A percentile compares a stretch with the other conserved stretches of the same genome.
Conservation (phyloP, 2,329 filamentous ascomycete species). For the Pseudogymnoascus sp. region DNA sequence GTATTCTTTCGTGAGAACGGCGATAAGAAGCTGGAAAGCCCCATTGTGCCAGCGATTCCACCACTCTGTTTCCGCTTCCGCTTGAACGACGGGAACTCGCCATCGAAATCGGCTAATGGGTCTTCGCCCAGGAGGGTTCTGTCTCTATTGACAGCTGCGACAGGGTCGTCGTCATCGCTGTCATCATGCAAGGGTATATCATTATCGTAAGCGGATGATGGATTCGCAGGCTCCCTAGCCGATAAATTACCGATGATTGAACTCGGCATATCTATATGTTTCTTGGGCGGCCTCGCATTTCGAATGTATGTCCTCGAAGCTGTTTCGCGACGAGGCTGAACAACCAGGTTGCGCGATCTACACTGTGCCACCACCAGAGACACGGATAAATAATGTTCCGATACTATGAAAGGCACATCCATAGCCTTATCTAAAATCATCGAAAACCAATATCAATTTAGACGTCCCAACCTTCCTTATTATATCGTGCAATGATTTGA, state of each 20-base stretch:
- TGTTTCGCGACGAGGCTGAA: constrained; percentile 3
- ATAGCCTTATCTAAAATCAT: background rate
- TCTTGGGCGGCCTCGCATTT: constrained; percentile 9
- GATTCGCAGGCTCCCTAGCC: constrained; percentile 18
- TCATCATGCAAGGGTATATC: constrained; percentile 28
- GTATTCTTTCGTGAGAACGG: constrained; percentile 20
- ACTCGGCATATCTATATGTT: constrained; percentile 27
- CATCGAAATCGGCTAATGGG: constrained; percentile 45
- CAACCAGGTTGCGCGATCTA: constrained; percentile 9
- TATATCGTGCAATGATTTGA: background rate
- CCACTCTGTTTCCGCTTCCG: constrained; percentile 49
- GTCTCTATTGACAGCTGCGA: constrained; percentile 22
- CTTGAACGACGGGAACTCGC: constrained; percentile 61
- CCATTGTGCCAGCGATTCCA: background rate
- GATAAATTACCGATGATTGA: constrained; percentile 23
- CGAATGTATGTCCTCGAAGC: background rate
- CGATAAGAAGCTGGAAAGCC: constrained; percentile 22
- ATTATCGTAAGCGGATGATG: constrained; percentile 19
- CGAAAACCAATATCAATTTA: background rate
- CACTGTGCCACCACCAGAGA: background rate
- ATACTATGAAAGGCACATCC: background rate
- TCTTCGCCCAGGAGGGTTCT: constrained; percentile 46
- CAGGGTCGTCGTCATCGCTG: constrained; percentile 35
- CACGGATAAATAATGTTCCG: constrained; percentile 2
- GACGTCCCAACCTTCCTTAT: background rate